A percentile compares a stretch with the other conserved stretches of the same genome.
phyloP scores from a whole-genome alignment of 1,139 yeast species.

The Taphrina deformans region DNA sequence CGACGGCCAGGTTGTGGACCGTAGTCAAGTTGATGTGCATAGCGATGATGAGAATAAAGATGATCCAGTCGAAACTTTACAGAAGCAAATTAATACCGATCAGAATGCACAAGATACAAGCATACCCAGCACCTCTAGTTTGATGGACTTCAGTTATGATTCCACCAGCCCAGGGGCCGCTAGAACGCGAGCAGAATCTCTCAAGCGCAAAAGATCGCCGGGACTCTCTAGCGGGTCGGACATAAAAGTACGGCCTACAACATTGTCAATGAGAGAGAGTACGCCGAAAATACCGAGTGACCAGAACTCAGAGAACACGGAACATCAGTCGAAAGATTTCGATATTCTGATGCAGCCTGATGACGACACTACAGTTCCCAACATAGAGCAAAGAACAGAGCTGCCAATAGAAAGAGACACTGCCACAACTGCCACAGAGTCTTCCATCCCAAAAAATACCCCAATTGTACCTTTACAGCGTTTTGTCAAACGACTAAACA shows the following conservation, averaged over 20 bases:
- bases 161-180: background rate
- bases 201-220: background rate
- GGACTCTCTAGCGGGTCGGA: background rate
- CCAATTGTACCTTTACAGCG: conserved; percentile 3
- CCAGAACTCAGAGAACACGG: background rate
- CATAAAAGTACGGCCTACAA: too few relatives aligned
- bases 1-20: too few relatives aligned
- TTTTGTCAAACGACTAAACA: conserved; percentile 10
- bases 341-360: too few relatives aligned
- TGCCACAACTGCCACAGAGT: background rate
- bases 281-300: background rate
- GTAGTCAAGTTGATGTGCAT: too few relatives aligned
- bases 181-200: background rate
- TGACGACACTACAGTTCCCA: too few relatives aligned
- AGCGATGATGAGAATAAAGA: background rate
- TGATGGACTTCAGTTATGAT: background rate
- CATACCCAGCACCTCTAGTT: background rate
- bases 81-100: background rate
- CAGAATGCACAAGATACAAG: too few relatives aligned
- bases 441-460: too few relatives aligned
- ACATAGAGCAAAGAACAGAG: background rate
- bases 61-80: background rate
- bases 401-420: background rate
- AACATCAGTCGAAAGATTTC: too few relatives aligned
- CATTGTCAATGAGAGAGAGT: background rate